A percentile compares a stretch with the other conserved stretches of the same genome.
phyloP scores from a whole-genome alignment of 2,329 filamentous ascomycete species.

The Cryphonectria japonica region DNA sequence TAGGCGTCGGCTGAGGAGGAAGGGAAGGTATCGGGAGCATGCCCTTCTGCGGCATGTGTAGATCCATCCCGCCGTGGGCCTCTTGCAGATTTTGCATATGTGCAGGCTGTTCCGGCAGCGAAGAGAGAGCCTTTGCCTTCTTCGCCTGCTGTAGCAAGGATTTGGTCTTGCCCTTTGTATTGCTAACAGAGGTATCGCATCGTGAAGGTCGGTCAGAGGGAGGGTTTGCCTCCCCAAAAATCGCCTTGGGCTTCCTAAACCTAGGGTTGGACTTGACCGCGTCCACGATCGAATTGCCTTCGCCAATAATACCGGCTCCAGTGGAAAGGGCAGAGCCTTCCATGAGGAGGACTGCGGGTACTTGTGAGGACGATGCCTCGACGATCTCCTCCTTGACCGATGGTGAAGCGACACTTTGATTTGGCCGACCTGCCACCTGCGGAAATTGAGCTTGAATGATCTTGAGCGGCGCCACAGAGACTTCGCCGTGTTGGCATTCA shows the following conservation, averaged over 20 bases:
- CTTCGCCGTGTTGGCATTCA: background rate
- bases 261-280: constrained; percentile 55
- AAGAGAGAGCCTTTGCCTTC: constrained; percentile 7
- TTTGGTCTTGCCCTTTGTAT: constrained; percentile 12
- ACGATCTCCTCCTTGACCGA: background rate
- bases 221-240: constrained; percentile 32
- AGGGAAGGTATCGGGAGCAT: constrained; percentile 14
- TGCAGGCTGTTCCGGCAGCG: constrained; percentile 8
- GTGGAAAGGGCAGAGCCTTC: constrained; percentile 30
- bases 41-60: background rate
- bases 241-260: constrained; percentile 51
- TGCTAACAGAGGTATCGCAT: constrained; percentile 5
- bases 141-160: constrained; percentile 5
- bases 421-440: background rate
- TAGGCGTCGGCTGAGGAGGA: constrained; percentile 10
- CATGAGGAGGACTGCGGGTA: constrained; percentile 14
- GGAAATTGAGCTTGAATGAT: background rate
- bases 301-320: constrained; percentile 3
- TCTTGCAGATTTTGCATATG: background rate
- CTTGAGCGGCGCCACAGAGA: background rate
- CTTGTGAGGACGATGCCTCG: background rate
- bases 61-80: background rate
- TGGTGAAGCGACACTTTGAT: background rate
- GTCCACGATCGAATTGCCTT: constrained; percentile 49
- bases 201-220: constrained; percentile 10